Evolutionary conservation across 2,329 filamentous ascomycete species (phyloP), one percentile per base, ranked within the genome.

Genomic region (Verticillium tricorpus): DNA sequence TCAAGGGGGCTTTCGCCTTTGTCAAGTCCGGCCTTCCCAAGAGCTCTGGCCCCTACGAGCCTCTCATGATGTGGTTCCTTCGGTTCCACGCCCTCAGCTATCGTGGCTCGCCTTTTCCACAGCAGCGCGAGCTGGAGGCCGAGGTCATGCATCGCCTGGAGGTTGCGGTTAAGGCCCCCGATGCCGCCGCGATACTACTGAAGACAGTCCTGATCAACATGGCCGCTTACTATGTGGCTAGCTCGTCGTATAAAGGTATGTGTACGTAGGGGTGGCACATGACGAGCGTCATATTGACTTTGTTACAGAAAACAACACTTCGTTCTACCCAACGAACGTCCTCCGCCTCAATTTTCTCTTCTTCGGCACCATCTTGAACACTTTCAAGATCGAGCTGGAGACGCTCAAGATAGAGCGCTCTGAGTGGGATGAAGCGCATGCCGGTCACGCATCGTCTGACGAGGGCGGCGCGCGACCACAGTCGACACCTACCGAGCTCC

Each of bases 181-280:
- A 85, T 1, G 81, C 89, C 57, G 85, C 88, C 55, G 82, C 82
- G 14, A 83, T 86, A 14, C 74, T 97, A 32, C 84, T 91, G 65
- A 95, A 93, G 72, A 89, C 97, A 74, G 85, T 91, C 6, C 79
- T 97, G 55, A 87, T 94, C 67, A 98, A 96, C 69, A 90, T 98
- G 64, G 88, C 92, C 6, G 92, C 93, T 7, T 92, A 95, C 72
- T 85, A 89, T 66, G 83, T 91, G 70, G 89, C 92, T 54, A 82
- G 81, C 34, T 77, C 84, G 28, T 85, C 84, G 67, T 81, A 88
- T 64, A 78, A 81, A 22, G 71, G 77, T 52, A 52, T 5, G 45
- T 52, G 11, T 12, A 5, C n/a, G 2, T 3, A 19, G 9, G 9
- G 9, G 19, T 14, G 8, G 22, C n/a, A 9, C n/a, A 5, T 14